These are phyloP conservation scores for Paecilomyces fulvus DNA, from an alignment of 2,329 filamentous ascomycete genomes.

Conservation along the genomic window DNA sequence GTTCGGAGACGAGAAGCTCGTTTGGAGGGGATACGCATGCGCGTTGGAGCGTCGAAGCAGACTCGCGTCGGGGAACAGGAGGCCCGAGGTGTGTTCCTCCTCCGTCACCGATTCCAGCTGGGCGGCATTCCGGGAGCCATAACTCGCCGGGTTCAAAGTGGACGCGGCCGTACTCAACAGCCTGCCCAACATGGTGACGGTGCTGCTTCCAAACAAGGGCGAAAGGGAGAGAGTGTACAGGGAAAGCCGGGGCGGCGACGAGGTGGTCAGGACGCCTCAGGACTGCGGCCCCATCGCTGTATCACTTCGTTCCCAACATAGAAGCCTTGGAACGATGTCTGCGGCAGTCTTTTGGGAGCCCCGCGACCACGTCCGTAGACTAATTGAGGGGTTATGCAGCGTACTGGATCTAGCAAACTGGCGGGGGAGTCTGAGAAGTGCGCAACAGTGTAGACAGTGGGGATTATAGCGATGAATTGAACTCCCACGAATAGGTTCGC, in stretches of 20 bases:
- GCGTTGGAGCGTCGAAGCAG: slow-evolving; percentile 33
- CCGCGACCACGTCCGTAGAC: neutral
- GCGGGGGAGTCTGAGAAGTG: slow-evolving; percentile 2
- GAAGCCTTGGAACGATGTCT: neutral
- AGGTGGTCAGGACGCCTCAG: slow-evolving; percentile 3
- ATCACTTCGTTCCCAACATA: neutral
- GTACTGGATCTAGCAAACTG: neutral
- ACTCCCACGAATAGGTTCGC: neutral
- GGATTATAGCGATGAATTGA: neutral
- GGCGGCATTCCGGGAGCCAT: slow-evolving; percentile 27
- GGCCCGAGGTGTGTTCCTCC: slow-evolving; percentile 40
- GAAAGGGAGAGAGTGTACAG: slow-evolving; percentile 7
- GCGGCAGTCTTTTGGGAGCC: neutral
- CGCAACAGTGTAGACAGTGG: neutral
- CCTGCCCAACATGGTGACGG: slow-evolving; percentile 33
- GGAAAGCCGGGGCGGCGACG: neutral
- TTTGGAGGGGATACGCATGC: slow-evolving; percentile 33
- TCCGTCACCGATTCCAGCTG: slow-evolving; percentile 41
- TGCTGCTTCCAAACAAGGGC: slow-evolving; percentile 6
- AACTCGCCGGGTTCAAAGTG: slow-evolving; percentile 33
- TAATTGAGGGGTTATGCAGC: neutral
- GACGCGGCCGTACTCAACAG: slow-evolving; percentile 36
- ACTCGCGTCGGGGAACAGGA: slow-evolving; percentile 39
- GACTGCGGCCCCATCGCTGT: neutral
- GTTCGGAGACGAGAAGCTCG: slow-evolving; percentile 36